phyloP scores from a whole-genome alignment of 305 asterid genomes.

The Fraxinus sp. region DNA sequence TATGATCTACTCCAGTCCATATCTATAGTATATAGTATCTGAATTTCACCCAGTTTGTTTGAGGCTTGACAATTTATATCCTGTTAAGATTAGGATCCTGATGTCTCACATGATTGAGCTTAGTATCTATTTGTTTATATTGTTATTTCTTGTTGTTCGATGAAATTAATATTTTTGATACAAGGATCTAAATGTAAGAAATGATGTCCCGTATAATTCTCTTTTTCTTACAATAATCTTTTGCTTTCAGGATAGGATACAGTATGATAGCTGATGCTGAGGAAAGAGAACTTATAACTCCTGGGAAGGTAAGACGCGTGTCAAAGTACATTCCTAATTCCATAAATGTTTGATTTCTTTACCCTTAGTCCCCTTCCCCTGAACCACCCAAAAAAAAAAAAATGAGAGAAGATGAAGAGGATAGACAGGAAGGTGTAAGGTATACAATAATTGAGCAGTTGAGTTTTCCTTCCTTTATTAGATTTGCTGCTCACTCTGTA shows the following conservation, averaged over 20 bases:
- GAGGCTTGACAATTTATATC: not conserved
- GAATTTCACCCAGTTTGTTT: not conserved
- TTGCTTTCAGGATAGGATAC: conserved; percentile 78
- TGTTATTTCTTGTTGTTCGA: not conserved
- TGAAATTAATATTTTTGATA: not conserved
- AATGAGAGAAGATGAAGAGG: not conserved
- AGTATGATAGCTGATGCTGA: conserved; percentile 94
- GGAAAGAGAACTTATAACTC: conserved; percentile 80
- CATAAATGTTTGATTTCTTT: not conserved
- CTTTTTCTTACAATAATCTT: conserved; percentile 15
- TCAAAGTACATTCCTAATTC: conserved; percentile 1
- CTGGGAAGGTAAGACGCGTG: conserved; percentile 70
- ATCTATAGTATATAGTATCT: not conserved
- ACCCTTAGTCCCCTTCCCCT: not conserved
- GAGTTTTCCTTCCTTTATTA: not conserved
- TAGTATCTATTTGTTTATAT: not conserved
- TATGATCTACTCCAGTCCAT: not conserved
- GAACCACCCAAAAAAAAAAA: not conserved
- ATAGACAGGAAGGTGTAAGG: not conserved
- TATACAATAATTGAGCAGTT: not conserved
- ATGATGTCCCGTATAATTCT: not conserved
- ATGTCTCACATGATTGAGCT: not conserved
- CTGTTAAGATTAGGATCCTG: not conserved
- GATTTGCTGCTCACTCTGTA: conserved; percentile 6
- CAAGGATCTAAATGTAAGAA: not conserved